These are phyloP conservation scores for Tilletia caries DNA, from an alignment of 1,284 basidiomycete species.

Conservation along the genomic window DNA sequence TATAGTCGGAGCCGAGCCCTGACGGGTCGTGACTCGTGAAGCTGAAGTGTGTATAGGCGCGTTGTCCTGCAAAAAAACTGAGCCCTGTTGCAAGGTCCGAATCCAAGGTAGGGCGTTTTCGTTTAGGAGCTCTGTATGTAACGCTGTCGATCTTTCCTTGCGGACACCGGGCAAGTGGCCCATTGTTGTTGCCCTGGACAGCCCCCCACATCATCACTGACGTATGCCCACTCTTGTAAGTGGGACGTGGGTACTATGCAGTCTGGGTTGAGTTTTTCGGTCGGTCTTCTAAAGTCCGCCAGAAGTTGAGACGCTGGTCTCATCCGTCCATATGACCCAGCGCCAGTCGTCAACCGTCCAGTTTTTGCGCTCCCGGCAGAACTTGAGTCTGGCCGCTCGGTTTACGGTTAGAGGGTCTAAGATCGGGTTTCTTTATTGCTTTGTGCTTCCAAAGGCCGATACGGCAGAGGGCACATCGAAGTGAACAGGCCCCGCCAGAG, in stretches of 20 bases:
- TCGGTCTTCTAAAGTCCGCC: not conserved
- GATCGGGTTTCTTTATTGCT: not conserved
- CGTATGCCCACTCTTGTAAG: not conserved
- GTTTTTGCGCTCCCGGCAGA: not conserved
- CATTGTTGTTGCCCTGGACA: not conserved
- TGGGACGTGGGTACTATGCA: not conserved
- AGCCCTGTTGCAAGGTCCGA: not conserved
- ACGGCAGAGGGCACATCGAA: not conserved
- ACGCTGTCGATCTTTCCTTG: not conserved
- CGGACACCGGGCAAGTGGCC: not conserved
- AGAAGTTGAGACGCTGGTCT: not conserved
- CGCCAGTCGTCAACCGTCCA: slow-evolving; percentile 5
- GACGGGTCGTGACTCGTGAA: not conserved
- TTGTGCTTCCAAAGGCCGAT: slow-evolving; percentile 1
- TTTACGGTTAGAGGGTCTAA: not conserved
- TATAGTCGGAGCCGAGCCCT: too few species aligned
- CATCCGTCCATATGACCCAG: slow-evolving; percentile 1
- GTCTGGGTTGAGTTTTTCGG: not conserved
- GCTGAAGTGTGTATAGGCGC: not conserved
- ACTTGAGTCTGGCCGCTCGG: not conserved
- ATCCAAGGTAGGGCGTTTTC: not conserved
- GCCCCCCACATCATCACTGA: slow-evolving; percentile 1
- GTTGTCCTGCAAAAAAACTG: slow-evolving; percentile 4
- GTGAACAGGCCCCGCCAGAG: not conserved
- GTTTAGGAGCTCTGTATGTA: not conserved